Evolutionary conservation across 495 filamentous ascomycete genomes (phyloP).

Genomic region (Penicillium subrubescens): DNA sequence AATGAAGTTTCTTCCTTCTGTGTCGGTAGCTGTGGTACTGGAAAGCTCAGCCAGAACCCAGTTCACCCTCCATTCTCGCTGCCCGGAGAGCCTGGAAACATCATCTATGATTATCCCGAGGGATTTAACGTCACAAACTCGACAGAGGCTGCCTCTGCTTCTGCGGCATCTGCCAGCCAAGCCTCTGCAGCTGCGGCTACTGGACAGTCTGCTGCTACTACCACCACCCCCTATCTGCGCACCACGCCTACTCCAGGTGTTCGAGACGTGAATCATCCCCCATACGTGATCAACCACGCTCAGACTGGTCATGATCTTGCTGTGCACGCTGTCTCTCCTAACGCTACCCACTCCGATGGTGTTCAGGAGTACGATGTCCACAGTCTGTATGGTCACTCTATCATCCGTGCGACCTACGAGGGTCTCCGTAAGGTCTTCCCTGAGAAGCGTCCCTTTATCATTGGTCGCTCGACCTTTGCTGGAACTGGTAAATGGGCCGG

Average conservation of each 20-base stretch:
- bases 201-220: constrained; percentile 35
- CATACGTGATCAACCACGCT: constrained; percentile 81
- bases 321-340: constrained; percentile 73
- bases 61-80: constrained; percentile 68
- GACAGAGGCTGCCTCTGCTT: constrained; percentile 65
- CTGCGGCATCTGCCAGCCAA: constrained; percentile 54
- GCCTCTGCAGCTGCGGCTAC: constrained; percentile 43
- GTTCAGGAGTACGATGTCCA: constrained; percentile 79
- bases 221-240: constrained; percentile 54
- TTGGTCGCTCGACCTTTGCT: constrained; percentile 80
- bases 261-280: constrained; percentile 78
- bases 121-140: constrained; percentile 70
- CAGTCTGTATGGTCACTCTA: constrained; percentile 74
- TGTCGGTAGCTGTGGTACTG: constrained; percentile 72
- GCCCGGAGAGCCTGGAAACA: constrained; percentile 64
- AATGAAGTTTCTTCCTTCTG: constrained; percentile 77
- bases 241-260: constrained; percentile 67
- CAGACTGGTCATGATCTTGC: constrained; percentile 67
- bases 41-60: constrained; percentile 69
- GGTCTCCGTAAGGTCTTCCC: constrained; percentile 65
- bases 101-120: constrained; percentile 68
- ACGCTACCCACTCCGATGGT: constrained; percentile 76
- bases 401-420: constrained; percentile 78
- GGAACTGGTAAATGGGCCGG: constrained; percentile 80
- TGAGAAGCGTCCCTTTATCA: constrained; percentile 78